Evolutionary conservation across 2,329 filamentous ascomycete species (phyloP).

Genomic region (Ophiostoma novo-ulmi): DNA sequence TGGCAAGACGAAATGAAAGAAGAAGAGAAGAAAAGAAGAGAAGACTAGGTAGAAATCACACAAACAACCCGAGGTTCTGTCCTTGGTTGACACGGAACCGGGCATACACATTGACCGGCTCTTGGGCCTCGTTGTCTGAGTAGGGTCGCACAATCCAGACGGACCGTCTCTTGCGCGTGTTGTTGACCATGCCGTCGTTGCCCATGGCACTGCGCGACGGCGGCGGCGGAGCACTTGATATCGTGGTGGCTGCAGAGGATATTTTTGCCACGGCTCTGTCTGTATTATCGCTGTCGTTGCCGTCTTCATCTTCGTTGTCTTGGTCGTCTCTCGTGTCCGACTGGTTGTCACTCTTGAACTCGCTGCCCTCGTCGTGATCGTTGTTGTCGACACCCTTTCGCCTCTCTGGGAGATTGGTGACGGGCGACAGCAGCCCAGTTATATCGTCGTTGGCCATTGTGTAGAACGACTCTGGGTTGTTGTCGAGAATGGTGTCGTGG

Average conservation of each 20-base stretch:
- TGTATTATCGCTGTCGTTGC: conserved; percentile 25
- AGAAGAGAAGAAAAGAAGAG: background rate
- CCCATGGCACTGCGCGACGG: conserved; percentile 7
- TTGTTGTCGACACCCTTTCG: background rate
- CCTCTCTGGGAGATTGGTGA: background rate
- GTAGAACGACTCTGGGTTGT: conserved; percentile 32
- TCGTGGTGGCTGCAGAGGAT: conserved; percentile 5
- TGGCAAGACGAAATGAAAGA: background rate
- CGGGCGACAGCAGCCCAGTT: conserved; percentile 1
- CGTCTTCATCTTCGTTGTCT: background rate
- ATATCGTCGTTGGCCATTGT: conserved; percentile 29
- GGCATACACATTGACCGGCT: conserved; percentile 30
- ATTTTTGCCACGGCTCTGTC: background rate
- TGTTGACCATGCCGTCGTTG: conserved; percentile 14
- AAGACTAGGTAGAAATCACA: conserved; percentile 18
- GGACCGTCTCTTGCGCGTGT: conserved; percentile 27
- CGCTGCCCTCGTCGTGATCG: background rate
- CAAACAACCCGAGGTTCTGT: conserved; percentile 30
- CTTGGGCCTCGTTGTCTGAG: conserved; percentile 28
- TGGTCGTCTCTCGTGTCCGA: background rate
- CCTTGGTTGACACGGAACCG: conserved; percentile 29
- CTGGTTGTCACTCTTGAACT: background rate
- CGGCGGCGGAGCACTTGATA: background rate
- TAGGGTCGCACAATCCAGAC: conserved; percentile 33
- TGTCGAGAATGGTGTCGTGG: background rate